A percentile compares a stretch with the other conserved stretches of the same genome.
phyloP scores from a whole-genome alignment of 129 eudicot species.

The Deinandra increscens region DNA sequence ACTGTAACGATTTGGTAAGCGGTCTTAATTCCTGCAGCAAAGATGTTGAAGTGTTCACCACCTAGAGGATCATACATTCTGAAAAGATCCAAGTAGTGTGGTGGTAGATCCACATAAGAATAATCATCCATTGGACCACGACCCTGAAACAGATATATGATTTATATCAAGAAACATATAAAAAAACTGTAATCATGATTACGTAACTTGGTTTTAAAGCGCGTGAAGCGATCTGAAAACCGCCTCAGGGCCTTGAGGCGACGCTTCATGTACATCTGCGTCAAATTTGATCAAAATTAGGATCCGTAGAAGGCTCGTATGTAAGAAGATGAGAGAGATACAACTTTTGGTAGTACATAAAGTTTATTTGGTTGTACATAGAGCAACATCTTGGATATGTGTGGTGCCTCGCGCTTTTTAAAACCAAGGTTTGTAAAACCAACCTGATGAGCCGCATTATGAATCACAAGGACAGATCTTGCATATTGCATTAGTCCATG shows the following conservation, averaged over 20 bases:
- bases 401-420: too few species aligned
- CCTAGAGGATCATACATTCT: conserved; percentile 81
- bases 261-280: too few species aligned
- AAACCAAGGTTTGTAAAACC: background rate
- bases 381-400: too few species aligned
- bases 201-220: background rate
- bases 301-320: too few species aligned
- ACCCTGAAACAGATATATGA: conserved; percentile 50
- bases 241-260: too few species aligned
- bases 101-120: conserved; percentile 75
- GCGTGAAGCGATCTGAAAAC: too few species aligned
- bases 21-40: conserved; percentile 83
- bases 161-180: background rate
- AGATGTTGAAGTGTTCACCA: conserved; percentile 91
- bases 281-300: too few species aligned
- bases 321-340: too few species aligned
- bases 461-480: conserved; percentile 88
- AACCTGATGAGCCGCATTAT: conserved; percentile 96
- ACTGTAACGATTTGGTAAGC: conserved; percentile 94
- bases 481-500: conserved; percentile 86
- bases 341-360: too few species aligned
- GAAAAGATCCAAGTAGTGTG: conserved; percentile 73
- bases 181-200: background rate
- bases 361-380: too few species aligned
- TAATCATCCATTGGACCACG: conserved; percentile 93